Evolutionary conservation across 306 rosid species (phyloP).

Genomic region (Trifolium repens): DNA sequence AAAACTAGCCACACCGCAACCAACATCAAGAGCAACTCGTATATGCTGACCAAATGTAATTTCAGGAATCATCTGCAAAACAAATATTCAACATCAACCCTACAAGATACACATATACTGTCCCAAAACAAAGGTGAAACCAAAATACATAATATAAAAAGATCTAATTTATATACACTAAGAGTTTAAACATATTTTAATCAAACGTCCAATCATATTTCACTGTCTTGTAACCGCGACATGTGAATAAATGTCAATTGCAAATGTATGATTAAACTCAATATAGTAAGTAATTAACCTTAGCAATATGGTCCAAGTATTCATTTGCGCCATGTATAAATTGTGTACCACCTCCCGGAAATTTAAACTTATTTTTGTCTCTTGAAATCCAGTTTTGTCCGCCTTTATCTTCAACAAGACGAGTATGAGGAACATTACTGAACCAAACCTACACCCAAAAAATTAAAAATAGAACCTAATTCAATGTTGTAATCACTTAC

Average conservation of each 20-base stretch:
- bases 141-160: slow-evolving; percentile 4
- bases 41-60: slow-evolving; percentile 82
- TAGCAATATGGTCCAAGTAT: slow-evolving; percentile 83
- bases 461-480: background rate
- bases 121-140: slow-evolving; percentile 8
- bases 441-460: slow-evolving; percentile 75
- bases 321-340: slow-evolving; percentile 94
- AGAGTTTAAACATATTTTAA: background rate
- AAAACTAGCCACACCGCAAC: slow-evolving; percentile 98
- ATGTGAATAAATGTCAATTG: background rate
- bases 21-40: slow-evolving; percentile 85
- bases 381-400: slow-evolving; percentile 93
- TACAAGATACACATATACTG: slow-evolving; percentile 25
- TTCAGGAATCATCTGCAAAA: slow-evolving; percentile 74
- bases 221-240: background rate
- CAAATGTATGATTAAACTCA: background rate
- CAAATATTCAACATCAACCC: slow-evolving; percentile 45
- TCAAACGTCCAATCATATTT: background rate
- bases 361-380: slow-evolving; percentile 71
- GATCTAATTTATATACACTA: background rate
- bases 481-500: background rate
- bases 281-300: slow-evolving; percentile 50
- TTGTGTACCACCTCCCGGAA: slow-evolving; percentile 99
- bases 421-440: slow-evolving; percentile 89
- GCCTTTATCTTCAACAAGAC: slow-evolving; percentile 92